Conservation (phyloP, 140 eudicot species). For the Erigeron philadelphicus region DNA sequence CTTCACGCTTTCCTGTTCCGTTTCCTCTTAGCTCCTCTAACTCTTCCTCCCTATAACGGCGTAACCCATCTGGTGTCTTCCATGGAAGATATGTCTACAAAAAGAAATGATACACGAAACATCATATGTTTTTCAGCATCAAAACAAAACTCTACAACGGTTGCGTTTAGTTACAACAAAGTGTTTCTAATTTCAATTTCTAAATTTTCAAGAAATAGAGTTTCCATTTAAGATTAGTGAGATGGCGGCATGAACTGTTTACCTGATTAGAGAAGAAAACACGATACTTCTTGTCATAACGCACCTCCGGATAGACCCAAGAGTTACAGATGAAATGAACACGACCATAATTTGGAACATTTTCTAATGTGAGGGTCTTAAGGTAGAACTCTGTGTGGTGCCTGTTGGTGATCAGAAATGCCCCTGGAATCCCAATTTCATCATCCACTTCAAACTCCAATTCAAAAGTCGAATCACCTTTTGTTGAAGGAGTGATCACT, state of each 20-base stretch:
- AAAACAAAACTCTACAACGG: neutral
- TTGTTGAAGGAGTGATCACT: constrained; percentile 31
- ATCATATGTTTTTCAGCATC: neutral
- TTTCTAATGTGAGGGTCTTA: constrained; percentile 55
- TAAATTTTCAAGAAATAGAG: no score
- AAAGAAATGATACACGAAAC: neutral
- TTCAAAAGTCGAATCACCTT: constrained; percentile 39
- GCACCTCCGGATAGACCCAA: constrained; percentile 61
- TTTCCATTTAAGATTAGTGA: neutral
- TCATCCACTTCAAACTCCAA: constrained; percentile 54
- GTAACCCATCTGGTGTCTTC: constrained; percentile 57
- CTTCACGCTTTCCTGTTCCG: constrained; percentile 64
- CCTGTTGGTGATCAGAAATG: constrained; percentile 51
- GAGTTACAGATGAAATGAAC: constrained; percentile 72
- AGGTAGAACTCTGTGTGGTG: constrained; percentile 69
- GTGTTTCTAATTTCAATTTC: no score
- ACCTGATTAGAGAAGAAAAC: constrained; percentile 80
- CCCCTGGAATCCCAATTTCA: constrained; percentile 62
- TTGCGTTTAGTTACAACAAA: no score
- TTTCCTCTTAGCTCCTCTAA: constrained; percentile 56
- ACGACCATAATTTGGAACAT: constrained; percentile 55
- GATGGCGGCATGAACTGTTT: neutral
- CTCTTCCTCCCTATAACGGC: constrained; percentile 51
- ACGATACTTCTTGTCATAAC: constrained; percentile 45
- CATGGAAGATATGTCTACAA: constrained; percentile 68